phyloP scores from a whole-genome alignment of 345 rosid genomes.

The Gossypioides kirkii region DNA sequence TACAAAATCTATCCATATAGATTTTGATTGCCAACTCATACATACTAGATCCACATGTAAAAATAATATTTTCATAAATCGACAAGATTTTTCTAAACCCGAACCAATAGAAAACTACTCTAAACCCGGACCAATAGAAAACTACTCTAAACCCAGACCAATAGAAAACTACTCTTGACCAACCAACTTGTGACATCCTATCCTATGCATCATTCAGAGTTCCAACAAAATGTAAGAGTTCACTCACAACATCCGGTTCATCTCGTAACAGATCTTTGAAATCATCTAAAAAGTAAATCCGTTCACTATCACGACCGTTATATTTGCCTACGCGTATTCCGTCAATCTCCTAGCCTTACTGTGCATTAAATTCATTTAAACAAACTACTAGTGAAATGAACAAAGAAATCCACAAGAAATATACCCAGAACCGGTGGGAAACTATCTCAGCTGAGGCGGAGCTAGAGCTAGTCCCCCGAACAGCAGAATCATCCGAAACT shows the following conservation, averaged over 20 bases:
- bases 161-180: background rate
- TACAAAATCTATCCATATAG: too few species aligned
- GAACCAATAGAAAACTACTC: too few species aligned
- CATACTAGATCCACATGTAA: too few species aligned
- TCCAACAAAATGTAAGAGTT: background rate
- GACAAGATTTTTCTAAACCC: too few species aligned
- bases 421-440: constrained; percentile 94
- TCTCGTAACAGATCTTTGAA: background rate
- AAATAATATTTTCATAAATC: too few species aligned
- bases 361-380: background rate
- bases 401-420: constrained; percentile 6
- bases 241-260: background rate
- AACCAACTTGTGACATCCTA: background rate
- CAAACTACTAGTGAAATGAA: background rate
- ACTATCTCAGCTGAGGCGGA: constrained; percentile 60
- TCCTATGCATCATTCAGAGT: background rate
- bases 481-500: constrained; percentile 61
- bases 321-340: background rate
- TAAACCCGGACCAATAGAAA: too few species aligned
- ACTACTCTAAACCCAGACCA: background rate
- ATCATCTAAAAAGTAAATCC: background rate
- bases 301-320: background rate
- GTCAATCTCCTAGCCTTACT: background rate
- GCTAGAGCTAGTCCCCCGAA: constrained; percentile 30
- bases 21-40: too few species aligned